A percentile compares a stretch with the other conserved stretches of the same genome.
These are phyloP conservation scores for Arabidopsis lyrata DNA, from an alignment of 441 rosid genomes.

Conservation along the genomic window DNA sequence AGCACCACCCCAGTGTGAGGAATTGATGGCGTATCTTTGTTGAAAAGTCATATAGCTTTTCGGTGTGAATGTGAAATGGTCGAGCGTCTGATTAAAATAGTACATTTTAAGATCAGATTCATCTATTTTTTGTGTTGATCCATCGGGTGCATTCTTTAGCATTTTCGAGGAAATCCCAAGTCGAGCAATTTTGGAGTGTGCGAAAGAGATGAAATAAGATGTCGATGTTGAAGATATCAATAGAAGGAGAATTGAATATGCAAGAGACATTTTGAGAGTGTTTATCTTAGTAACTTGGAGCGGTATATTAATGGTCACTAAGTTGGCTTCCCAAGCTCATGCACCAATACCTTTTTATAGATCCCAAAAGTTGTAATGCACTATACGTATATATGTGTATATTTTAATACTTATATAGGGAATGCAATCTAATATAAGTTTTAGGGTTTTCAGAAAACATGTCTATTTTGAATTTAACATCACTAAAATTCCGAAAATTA, in stretches of 20 bases:
- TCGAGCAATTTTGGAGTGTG: conserved; percentile 34
- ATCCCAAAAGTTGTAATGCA: conserved; percentile 11
- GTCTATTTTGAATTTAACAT: neutral
- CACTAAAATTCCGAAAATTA: neutral
- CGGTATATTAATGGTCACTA: conserved; percentile 1
- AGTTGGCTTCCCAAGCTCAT: conserved; percentile 12
- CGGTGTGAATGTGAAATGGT: conserved; percentile 73
- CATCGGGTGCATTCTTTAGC: neutral
- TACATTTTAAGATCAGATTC: conserved; percentile 46
- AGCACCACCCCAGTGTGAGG: conserved; percentile 69
- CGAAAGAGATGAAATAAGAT: conserved; percentile 33
- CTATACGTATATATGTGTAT: neutral
- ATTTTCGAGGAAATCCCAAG: conserved; percentile 25
- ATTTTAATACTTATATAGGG: no score
- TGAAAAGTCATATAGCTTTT: conserved; percentile 66
- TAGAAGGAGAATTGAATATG: conserved; percentile 22
- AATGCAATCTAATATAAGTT: neutral
- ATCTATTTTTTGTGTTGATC: conserved; percentile 7
- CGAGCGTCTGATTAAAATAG: conserved; percentile 64
- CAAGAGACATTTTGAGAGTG: conserved; percentile 21
- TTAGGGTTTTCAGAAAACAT: neutral
- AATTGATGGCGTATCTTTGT: conserved; percentile 61
- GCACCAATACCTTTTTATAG: conserved; percentile 28
- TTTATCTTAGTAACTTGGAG: conserved; percentile 4
- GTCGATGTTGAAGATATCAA: conserved; percentile 9